phyloP scores from a whole-genome alignment of 257 asterid genomes.

The Gentiana macrophylla region DNA sequence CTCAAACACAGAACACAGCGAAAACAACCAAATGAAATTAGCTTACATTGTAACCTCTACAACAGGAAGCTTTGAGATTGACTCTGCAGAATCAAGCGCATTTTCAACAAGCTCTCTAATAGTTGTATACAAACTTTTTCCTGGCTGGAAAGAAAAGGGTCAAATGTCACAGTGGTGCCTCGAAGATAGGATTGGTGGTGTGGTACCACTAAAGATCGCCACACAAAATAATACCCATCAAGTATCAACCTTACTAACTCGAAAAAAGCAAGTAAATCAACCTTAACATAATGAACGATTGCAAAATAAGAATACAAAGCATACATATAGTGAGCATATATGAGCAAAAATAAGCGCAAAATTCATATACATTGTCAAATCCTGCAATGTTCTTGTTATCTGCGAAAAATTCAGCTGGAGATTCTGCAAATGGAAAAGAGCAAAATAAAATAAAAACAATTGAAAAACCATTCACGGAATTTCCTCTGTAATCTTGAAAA shows the following conservation, averaged over 20 bases:
- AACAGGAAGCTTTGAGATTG: constrained; percentile 70
- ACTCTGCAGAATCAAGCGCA: constrained; percentile 93
- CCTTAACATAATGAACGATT: no score
- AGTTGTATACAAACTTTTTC: constrained; percentile 78
- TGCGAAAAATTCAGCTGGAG: constrained; percentile 95
- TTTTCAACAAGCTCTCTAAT: constrained; percentile 92
- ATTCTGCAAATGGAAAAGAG: constrained; percentile 33
- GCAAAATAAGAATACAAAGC: no score
- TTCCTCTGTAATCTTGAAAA: neutral
- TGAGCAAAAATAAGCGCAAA: no score
- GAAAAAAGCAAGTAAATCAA: no score
- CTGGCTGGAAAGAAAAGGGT: constrained; percentile 44
- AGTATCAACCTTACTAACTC: no score
- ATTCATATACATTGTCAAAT: constrained; percentile 63
- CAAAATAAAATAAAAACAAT: neutral
- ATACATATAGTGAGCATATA: no score
- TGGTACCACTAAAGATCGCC: no score
- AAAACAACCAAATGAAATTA: neutral
- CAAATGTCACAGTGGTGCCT: no score
- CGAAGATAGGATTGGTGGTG: no score
- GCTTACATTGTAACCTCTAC: constrained; percentile 75
- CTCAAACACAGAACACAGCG: neutral
- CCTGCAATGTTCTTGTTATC: constrained; percentile 95
- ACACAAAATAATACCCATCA: no score
- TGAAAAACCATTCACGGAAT: neutral